phyloP scores from a whole-genome alignment of 106 monocot species.

The Platanthera guangdongensis region DNA sequence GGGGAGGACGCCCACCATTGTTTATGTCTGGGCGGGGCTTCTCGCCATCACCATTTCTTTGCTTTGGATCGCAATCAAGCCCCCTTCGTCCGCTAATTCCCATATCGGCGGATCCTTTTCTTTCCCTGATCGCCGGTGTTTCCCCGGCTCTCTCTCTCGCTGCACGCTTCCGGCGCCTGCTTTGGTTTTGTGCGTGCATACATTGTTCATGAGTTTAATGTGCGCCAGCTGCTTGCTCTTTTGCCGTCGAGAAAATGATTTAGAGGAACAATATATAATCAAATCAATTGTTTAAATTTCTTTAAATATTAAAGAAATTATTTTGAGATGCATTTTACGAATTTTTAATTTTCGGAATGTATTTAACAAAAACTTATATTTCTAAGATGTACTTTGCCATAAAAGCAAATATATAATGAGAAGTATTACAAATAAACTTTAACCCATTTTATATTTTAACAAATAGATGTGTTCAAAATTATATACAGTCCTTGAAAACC shows the following conservation, averaged over 20 bases:
- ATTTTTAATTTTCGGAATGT: too few species aligned
- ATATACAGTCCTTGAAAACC: too few species aligned
- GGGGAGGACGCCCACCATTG: conserved; percentile 83
- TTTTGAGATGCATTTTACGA: too few species aligned
- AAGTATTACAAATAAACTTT: too few species aligned
- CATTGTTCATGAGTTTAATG: not conserved
- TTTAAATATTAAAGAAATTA: not conserved
- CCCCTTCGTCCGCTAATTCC: conserved; percentile 29
- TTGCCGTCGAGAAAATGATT: not conserved
- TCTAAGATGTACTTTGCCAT: too few species aligned
- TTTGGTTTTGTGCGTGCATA: not conserved
- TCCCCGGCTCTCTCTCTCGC: not conserved
- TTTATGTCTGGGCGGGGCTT: conserved; percentile 89
- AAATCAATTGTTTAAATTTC: not conserved
- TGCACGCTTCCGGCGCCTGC: not conserved
- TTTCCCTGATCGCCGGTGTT: conserved; percentile 44
- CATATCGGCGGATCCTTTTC: conserved; percentile 88
- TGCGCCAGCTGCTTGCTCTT: not conserved
- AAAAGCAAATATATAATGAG: too few species aligned
- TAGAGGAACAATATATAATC: not conserved
- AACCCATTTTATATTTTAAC: too few species aligned
- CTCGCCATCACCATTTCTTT: conserved; percentile 87
- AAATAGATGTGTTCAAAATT: too few species aligned
- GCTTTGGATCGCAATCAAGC: conserved; percentile 86
- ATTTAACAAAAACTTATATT: too few species aligned